These are phyloP conservation scores for Mortierella sp. DNA, from an alignment of 371 early-diverging fungal genomes.

Conservation along the genomic window DNA sequence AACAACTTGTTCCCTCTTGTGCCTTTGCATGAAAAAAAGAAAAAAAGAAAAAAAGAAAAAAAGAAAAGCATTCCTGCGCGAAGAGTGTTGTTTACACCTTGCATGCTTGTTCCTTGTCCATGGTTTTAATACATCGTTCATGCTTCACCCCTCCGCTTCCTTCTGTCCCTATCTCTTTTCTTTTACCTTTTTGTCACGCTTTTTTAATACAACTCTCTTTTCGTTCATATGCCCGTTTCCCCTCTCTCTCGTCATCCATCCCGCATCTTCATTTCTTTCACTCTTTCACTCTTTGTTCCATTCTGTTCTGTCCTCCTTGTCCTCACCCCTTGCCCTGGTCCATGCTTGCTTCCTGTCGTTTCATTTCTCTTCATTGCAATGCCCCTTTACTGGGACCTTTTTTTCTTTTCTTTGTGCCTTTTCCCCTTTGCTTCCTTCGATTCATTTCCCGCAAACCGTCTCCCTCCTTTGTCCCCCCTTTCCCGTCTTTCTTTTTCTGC, in stretches of 20 bases:
- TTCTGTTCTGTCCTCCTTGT: not conserved
- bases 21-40: conserved; percentile 2
- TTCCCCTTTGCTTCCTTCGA: not conserved
- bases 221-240: conserved; percentile 9
- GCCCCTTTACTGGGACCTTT: not conserved
- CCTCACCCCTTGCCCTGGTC: not conserved
- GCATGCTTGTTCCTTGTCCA: not conserved
- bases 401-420: conserved; percentile 4
- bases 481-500: not conserved
- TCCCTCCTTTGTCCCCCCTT: not conserved
- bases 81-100: not conserved
- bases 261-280: not conserved
- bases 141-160: not conserved
- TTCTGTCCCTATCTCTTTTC: not conserved
- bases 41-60: not conserved
- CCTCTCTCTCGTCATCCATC: not conserved
- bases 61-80: conserved; percentile 5
- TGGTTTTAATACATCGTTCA: not conserved
- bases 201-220: conserved; percentile 28
- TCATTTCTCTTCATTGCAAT: not conserved
- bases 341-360: not conserved
- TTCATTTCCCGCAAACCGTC: conserved; percentile 8
- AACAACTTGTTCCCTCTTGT: not conserved
- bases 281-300: not conserved
- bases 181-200: conserved; percentile 3